Evolutionary conservation across 768 basidiomycete genomes (phyloP).

Genomic region (Guyanaporus albipodus): DNA sequence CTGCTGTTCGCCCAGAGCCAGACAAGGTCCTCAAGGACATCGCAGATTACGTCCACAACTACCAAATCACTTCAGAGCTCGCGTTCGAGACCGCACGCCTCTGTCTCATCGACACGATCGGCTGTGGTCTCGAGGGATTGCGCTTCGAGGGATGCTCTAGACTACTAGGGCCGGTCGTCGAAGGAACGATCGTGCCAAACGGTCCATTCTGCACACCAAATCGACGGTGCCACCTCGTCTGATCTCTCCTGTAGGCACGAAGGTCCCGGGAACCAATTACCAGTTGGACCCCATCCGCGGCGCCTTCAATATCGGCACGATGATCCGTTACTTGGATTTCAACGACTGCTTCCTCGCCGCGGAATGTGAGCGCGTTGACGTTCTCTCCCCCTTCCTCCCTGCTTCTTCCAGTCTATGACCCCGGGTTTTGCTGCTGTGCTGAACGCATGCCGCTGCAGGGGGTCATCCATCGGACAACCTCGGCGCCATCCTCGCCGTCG

Average conservation of each 20-base stretch:
- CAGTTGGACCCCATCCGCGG: conserved; percentile 90
- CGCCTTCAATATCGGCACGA: conserved; percentile 93
- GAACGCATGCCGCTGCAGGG: conserved; percentile 49
- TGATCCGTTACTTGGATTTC: conserved; percentile 94
- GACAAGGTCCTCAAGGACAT: conserved; percentile 89
- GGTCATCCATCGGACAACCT: conserved; percentile 94
- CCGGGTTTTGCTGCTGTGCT: conserved; percentile 2
- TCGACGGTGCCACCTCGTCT: conserved; percentile 7
- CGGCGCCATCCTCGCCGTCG: conserved; percentile 89
- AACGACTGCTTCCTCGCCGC: conserved; percentile 94
- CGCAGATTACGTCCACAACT: conserved; percentile 88
- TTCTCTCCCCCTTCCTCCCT: no score
- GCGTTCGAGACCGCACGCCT: conserved; percentile 89
- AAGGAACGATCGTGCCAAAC: conserved; percentile 87
- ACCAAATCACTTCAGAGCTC: conserved; percentile 73
- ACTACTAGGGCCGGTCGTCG: conserved; percentile 85
- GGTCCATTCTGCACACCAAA: conserved; percentile 42
- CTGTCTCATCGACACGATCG: conserved; percentile 91
- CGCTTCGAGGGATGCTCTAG: conserved; percentile 80
- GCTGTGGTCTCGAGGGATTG: conserved; percentile 88
- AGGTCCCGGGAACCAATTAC: conserved; percentile 81
- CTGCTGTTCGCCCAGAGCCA: conserved; percentile 74
- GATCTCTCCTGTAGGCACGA: conserved; percentile 58
- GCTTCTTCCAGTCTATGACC: no score
- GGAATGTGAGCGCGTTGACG: conserved; percentile 78